Conservation (phyloP, 1,139 yeast species). For the Zygosaccharomyces pseudobailii region DNA sequence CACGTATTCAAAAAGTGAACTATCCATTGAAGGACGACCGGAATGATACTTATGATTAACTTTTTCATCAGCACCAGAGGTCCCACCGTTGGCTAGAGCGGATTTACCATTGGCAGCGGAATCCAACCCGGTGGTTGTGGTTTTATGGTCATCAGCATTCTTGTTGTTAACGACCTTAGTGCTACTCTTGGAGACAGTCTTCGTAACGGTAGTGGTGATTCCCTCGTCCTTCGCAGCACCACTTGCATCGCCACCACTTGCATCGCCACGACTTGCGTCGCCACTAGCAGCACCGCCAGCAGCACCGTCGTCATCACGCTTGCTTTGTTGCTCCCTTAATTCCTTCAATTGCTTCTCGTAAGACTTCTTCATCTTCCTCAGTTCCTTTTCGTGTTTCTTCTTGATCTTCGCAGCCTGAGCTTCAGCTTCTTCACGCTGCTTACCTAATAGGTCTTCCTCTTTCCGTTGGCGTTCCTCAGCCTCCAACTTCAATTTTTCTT, state of each 20-base stretch:
- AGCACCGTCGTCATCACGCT: neutral
- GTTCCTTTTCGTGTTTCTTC: conserved; percentile 23
- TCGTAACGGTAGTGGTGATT: neutral
- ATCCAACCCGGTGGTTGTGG: neutral
- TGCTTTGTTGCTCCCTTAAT: conserved; percentile 12
- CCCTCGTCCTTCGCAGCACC: neutral
- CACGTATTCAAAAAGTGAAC: conserved; percentile 26
- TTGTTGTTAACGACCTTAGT: neutral
- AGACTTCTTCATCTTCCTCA: conserved; percentile 18
- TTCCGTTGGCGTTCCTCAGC: conserved; percentile 26
- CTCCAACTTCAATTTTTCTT: conserved; percentile 24
- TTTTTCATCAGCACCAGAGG: neutral
- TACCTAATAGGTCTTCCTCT: conserved; percentile 23
- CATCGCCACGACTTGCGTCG: neutral
- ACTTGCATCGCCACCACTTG: neutral
- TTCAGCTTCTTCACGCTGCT: conserved; percentile 25
- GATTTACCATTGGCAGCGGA: neutral
- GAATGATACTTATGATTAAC: neutral
- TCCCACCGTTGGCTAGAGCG: neutral
- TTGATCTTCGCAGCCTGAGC: conserved; percentile 18
- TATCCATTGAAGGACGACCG: conserved; percentile 7
- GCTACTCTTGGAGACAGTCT: conserved; percentile 2
- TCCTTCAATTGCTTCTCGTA: conserved; percentile 14
- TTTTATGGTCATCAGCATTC: neutral
- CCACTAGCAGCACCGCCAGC: neutral